These are phyloP conservation scores for Coelastrella sp. DNA, from an alignment of 139 green algal species.

Conservation along the genomic window DNA sequence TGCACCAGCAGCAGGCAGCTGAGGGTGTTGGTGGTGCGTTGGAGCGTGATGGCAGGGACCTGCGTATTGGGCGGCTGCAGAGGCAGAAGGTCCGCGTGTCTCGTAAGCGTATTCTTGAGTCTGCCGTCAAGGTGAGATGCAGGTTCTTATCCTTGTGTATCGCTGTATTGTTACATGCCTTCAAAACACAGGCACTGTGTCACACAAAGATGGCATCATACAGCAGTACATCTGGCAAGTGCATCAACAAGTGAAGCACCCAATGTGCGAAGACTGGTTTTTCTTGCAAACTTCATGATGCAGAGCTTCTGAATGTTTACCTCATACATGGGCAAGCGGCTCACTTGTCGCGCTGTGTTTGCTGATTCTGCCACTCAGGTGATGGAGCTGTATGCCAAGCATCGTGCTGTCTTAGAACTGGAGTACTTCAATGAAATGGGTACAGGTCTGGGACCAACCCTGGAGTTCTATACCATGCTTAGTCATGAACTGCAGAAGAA, in stretches of 20 bases:
- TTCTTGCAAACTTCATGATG: too few species aligned
- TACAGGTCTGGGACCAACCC: slow-evolving; percentile 94
- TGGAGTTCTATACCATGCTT: slow-evolving; percentile 99
- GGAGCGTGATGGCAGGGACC: slow-evolving; percentile 69
- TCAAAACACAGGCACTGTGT: too few species aligned
- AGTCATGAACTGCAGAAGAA: slow-evolving; percentile 89
- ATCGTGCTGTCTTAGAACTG: slow-evolving; percentile 81
- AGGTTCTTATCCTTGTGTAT: too few species aligned
- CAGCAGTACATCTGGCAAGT: background rate
- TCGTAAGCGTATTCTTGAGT: slow-evolving; percentile 89
- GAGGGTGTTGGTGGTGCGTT: slow-evolving; percentile 62
- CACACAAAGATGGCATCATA: background rate
- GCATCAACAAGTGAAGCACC: too few species aligned
- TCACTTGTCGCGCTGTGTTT: background rate
- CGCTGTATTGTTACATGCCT: too few species aligned
- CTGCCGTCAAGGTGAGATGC: slow-evolving; percentile 76
- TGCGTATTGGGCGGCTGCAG: slow-evolving; percentile 87
- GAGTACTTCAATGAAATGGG: slow-evolving; percentile 97
- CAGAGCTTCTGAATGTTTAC: too few species aligned
- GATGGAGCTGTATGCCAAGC: slow-evolving; percentile 79
- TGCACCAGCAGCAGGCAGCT: slow-evolving; percentile 82
- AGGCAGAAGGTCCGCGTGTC: slow-evolving; percentile 90
- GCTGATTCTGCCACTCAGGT: slow-evolving; percentile 16
- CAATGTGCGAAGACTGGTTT: too few species aligned
- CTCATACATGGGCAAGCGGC: too few species aligned